Evolutionary conservation across 345 rosid species (phyloP).

Genomic region (Citrus reticulata): DNA sequence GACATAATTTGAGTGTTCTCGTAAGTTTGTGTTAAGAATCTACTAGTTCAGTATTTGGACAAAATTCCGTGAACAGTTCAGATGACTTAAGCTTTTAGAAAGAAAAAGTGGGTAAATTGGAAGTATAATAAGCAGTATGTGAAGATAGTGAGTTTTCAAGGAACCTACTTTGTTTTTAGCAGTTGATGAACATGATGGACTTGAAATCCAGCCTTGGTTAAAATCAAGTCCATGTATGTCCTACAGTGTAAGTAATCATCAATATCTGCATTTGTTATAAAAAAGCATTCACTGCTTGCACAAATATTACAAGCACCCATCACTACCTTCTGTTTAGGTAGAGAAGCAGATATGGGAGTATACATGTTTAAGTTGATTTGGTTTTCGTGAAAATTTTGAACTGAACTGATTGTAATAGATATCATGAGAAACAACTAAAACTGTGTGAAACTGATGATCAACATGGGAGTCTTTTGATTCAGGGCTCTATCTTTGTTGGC

Average conservation of each 20-base stretch:
- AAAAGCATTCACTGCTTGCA: neutral
- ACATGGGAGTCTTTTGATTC: neutral
- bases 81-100: neutral
- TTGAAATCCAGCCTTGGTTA: neutral
- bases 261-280: neutral
- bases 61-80: neutral
- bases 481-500: neutral
- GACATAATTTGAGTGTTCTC: neutral
- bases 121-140: neutral
- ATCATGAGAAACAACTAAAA: neutral
- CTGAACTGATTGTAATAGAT: neutral
- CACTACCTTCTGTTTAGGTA: neutral
- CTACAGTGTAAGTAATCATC: neutral
- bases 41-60: neutral
- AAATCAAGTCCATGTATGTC: neutral
- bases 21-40: neutral
- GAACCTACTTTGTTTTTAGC: neutral
- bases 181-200: neutral
- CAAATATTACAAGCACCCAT: neutral
- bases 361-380: neutral
- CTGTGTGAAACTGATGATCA: neutral
- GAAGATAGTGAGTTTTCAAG: neutral
- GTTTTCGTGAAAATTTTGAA: neutral
- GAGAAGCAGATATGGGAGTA: neutral
- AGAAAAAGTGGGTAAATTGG: neutral